Percentiles rank a stretch among this genome's conserved stretches.
phyloP scores from a whole-genome alignment of 1,284 basidiomycete genomes.

The Puccinia polysora region DNA sequence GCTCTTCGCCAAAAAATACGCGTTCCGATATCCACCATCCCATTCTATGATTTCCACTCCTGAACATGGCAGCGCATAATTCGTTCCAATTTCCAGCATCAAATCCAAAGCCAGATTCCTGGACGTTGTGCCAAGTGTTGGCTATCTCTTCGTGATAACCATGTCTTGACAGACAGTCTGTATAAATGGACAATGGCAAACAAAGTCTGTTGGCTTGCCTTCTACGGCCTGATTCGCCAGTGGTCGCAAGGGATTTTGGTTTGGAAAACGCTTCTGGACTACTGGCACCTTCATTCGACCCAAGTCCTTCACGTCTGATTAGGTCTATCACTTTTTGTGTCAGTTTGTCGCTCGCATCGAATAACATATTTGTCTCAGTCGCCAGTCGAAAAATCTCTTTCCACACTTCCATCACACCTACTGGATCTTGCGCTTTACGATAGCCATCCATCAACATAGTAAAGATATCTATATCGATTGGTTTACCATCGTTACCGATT shows the following conservation, averaged over 20 bases:
- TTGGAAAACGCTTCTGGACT: background rate
- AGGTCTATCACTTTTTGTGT: slow-evolving; percentile 44
- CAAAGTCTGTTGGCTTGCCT: slow-evolving; percentile 62
- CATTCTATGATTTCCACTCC: slow-evolving; percentile 53
- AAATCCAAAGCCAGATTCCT: slow-evolving; percentile 69
- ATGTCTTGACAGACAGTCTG: slow-evolving; percentile 68
- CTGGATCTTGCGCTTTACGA: slow-evolving; percentile 61
- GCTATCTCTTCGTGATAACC: slow-evolving; percentile 66
- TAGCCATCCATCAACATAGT: slow-evolving; percentile 72
- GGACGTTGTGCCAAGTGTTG: slow-evolving; percentile 65
- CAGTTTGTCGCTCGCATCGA: slow-evolving; percentile 28
- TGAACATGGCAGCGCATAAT: slow-evolving; percentile 68
- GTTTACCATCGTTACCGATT: slow-evolving; percentile 55
- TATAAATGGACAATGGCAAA: slow-evolving; percentile 75
- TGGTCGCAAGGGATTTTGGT: background rate
- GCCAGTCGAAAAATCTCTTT: slow-evolving; percentile 63
- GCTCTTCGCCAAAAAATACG: slow-evolving; percentile 28
- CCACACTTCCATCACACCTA: slow-evolving; percentile 66
- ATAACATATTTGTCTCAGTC: slow-evolving; percentile 19
- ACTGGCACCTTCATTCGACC: slow-evolving; percentile 39
- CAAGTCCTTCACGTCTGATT: slow-evolving; percentile 45
- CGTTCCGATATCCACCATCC: slow-evolving; percentile 35
- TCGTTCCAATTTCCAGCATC: slow-evolving; percentile 93
- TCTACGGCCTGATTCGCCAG: slow-evolving; percentile 42
- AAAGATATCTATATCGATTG: slow-evolving; percentile 63